Base-by-base conservation (phyloP, 176 grass and related monocot genomes). In the Hyparrhenia diplandra region DNA sequence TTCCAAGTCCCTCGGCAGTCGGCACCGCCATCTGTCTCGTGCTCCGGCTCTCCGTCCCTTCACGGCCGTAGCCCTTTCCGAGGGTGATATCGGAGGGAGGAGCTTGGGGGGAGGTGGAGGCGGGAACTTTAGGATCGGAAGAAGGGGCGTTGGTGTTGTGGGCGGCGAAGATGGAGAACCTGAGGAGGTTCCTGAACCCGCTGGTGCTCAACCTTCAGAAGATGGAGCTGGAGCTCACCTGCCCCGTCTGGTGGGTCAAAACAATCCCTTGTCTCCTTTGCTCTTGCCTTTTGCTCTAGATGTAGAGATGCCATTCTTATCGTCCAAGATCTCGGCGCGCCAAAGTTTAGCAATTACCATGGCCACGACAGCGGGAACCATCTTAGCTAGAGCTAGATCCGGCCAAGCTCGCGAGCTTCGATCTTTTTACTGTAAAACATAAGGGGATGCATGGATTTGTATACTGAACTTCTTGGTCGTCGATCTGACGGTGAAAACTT, bases 211-310 rank as follows among this genome's bases (percentile, higher is more conserved):
- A 85, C 90, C 82, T 98, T 27, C 90, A 98, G 79, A 98, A 98
- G 92, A 93, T 98, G 95, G 95, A 95, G 88, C 75, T 98, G 43
- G 95, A 98, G 84, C 89, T 98, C 57, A 95, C 95, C 68, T 98
- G 92, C 75, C 90, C 95, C 81, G 90, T 95, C 71, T 98, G 95
- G 95, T 98, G 85, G 36, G 13, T 17, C 27, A 1, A 51, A 27
- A 10, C 42, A 14, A 29, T 13, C 8, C 60, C 41, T 69, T 9
- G 20, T 4, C 18, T 49, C 37, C 21, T 42, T 61, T 30, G 42
- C 7, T 23, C 31, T n/a, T 32, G 2, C 24, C 12, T 23, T 65
- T 13, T 11, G 5, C 14, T 73, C 27, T 73, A 73, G 27, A 52
- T 52, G 17, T 5, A 1, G 24, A 62, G 6, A 62, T 62, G 5